Evolutionary conservation across 2,329 filamentous ascomycete genomes (phyloP).

Genomic region (Ophiostoma sp.): DNA sequence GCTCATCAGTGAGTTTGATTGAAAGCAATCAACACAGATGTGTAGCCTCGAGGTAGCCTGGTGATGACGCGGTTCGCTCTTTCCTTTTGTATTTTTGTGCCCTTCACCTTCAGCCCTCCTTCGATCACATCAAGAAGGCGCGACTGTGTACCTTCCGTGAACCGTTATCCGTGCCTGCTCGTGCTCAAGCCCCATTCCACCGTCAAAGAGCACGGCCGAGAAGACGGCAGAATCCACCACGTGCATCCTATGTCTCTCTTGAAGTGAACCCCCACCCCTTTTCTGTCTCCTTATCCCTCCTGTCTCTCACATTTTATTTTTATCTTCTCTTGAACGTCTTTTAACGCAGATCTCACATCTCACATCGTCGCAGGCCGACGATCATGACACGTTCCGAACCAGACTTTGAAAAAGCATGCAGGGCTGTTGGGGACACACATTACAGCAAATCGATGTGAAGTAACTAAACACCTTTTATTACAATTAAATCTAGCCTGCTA

Average conservation of each 20-base stretch:
- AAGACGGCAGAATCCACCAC: background rate
- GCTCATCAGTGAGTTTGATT: background rate
- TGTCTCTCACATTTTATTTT: background rate
- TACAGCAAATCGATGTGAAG: background rate
- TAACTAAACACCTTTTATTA: background rate
- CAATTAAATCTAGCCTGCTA: background rate
- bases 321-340: background rate
- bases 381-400: conserved; percentile 15
- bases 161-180: background rate
- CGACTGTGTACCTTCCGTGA: background rate
- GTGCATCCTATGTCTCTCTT: background rate
- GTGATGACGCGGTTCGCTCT: background rate
- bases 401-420: background rate
- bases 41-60: background rate
- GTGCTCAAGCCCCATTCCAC: no score
- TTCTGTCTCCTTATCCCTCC: background rate
- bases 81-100: background rate
- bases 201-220: background rate
- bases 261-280: background rate
- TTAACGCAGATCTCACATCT: background rate
- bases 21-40: background rate
- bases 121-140: background rate
- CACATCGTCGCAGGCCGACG: conserved; percentile 18
- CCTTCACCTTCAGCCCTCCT: background rate
- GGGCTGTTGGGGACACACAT: background rate